phyloP scores from a whole-genome alignment of 768 basidiomycete species.

The Clavulina sp. region DNA sequence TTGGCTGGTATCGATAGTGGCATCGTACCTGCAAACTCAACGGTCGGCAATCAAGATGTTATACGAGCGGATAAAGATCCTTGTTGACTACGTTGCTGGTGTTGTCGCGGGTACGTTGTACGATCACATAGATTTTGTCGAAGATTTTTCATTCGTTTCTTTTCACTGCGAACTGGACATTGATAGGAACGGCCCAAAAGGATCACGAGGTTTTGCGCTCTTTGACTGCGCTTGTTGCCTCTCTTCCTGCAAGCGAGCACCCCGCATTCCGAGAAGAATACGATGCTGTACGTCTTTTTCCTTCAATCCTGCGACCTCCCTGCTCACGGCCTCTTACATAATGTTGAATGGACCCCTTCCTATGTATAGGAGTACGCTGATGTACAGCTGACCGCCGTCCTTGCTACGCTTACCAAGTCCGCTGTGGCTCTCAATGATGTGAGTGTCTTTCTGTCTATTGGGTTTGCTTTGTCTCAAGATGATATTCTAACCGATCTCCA shows the following conservation, averaged over 20 bases:
- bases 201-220: slow-evolving; percentile 75
- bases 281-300: slow-evolving; percentile 40
- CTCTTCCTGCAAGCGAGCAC: slow-evolving; percentile 74
- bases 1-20: too few relatives aligned
- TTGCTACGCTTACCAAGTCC: slow-evolving; percentile 78
- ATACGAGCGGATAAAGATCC: slow-evolving; percentile 69
- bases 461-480: not conserved
- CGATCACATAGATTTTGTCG: not conserved
- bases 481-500: slow-evolving; percentile 2
- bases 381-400: slow-evolving; percentile 78
- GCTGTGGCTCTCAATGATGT: slow-evolving; percentile 81
- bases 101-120: slow-evolving; percentile 51
- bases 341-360: not conserved
- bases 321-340: not conserved
- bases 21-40: slow-evolving; percentile 80
- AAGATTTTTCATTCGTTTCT: not conserved
- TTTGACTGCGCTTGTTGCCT: slow-evolving; percentile 70
- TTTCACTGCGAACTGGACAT: not conserved
- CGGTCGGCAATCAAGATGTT: slow-evolving; percentile 94
- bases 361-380: slow-evolving; percentile 75
- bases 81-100: slow-evolving; percentile 72
- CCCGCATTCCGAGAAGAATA: slow-evolving; percentile 77
- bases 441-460: slow-evolving; percentile 18
- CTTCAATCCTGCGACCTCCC: slow-evolving; percentile 2
- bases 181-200: slow-evolving; percentile 45